A percentile compares a stretch with the other conserved stretches of the same genome.
These are phyloP conservation scores for Neodidymelliopsis sp. DNA, from an alignment of 2,329 filamentous ascomycete genomes.

Conservation along the genomic window DNA sequence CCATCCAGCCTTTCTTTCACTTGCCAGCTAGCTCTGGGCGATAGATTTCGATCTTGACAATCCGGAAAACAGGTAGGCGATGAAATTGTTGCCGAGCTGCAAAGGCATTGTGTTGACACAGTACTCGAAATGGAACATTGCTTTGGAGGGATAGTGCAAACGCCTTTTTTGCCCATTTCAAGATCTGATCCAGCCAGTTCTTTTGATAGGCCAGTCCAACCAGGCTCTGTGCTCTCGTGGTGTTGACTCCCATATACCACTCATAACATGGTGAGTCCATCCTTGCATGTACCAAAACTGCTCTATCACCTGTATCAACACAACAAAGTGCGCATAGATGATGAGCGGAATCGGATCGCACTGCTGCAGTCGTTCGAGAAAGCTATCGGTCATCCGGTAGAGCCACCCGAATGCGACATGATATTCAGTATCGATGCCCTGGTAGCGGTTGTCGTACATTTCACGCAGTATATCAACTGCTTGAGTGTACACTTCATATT, in stretches of 20 bases:
- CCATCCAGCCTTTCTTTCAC: slow-evolving; percentile 5
- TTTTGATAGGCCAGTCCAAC: slow-evolving; percentile 35
- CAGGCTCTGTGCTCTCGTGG: slow-evolving; percentile 29
- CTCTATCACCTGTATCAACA: slow-evolving; percentile 37
- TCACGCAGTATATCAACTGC: slow-evolving; percentile 28
- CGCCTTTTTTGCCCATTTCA: too few relatives aligned
- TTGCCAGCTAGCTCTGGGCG: slow-evolving; percentile 3
- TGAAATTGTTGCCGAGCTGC: slow-evolving; percentile 2
- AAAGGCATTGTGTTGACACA: not conserved
- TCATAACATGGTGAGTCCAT: slow-evolving; percentile 40
- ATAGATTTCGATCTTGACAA: slow-evolving; percentile 6
- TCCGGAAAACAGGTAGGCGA: slow-evolving; percentile 1
- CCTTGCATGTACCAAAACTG: slow-evolving; percentile 43
- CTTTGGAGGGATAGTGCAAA: too few relatives aligned
- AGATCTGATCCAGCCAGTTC: slow-evolving; percentile 34
- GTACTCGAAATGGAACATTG: not conserved
- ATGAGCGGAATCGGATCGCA: slow-evolving; percentile 31
- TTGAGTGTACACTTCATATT: slow-evolving; percentile 11
- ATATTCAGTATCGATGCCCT: slow-evolving; percentile 33
- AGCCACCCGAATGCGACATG: slow-evolving; percentile 38
- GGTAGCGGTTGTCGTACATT: slow-evolving; percentile 33
- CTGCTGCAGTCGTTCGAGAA: slow-evolving; percentile 32
- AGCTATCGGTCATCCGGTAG: slow-evolving; percentile 33
- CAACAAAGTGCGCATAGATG: slow-evolving; percentile 37
- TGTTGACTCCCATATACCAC: slow-evolving; percentile 31